Conservation (phyloP, 208 protist species). For the Angomonas desouzai region DNA sequence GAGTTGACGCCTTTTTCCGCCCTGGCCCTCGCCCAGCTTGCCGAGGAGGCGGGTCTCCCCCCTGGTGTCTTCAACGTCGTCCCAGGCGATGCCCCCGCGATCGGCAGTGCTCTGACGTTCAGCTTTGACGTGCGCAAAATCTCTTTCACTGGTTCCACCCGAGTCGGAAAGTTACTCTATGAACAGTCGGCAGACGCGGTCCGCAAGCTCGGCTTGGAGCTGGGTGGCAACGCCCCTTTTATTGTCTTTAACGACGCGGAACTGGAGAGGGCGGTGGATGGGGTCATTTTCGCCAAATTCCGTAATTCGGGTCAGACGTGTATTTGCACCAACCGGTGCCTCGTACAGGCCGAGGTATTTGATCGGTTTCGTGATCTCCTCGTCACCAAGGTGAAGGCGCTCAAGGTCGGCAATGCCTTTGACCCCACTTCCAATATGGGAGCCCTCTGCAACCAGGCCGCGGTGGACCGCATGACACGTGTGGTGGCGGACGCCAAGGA, state of each 20-base stretch:
- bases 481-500: constrained; percentile 59
- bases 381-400: constrained; percentile 23
- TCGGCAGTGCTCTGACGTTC: constrained; percentile 54
- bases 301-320: constrained; percentile 89
- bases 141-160: constrained; percentile 85
- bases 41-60: constrained; percentile 55
- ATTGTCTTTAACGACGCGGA: constrained; percentile 90
- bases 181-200: constrained; percentile 52
- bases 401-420: constrained; percentile 78
- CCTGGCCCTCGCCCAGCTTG: constrained; percentile 66
- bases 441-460: constrained; percentile 52
- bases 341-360: constrained; percentile 69
- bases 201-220: constrained; percentile 84
- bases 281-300: constrained; percentile 70
- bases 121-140: constrained; percentile 76
- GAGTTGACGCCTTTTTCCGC: constrained; percentile 76
- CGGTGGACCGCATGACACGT: constrained; percentile 34
- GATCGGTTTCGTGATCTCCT: constrained; percentile 55
- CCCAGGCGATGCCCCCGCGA: constrained; percentile 57
- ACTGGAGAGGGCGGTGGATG: constrained; percentile 54
- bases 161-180: constrained; percentile 70
- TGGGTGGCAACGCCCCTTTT: constrained; percentile 91
- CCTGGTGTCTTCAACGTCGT: constrained; percentile 82
- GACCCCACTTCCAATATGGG: constrained; percentile 46
- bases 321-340: constrained; percentile 76